Conservation (phyloP, 2,329 filamentous ascomycete species). For the Penicillium paneum region DNA sequence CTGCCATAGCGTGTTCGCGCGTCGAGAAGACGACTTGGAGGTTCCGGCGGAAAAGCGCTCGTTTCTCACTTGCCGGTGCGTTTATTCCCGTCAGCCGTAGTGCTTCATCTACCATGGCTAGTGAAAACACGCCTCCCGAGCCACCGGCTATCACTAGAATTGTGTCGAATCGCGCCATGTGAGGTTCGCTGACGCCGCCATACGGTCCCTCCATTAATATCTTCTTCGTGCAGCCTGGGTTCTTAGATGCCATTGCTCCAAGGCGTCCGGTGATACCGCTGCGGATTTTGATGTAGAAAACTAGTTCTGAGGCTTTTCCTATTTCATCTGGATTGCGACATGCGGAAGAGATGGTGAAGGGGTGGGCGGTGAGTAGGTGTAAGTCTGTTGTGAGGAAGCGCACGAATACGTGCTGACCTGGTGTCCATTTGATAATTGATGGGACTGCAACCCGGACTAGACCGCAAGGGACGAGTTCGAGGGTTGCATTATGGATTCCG, state of each 20-base stretch:
- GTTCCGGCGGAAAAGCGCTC: conserved; percentile 1
- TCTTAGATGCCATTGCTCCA: conserved; percentile 36
- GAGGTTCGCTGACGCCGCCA: conserved; percentile 46
- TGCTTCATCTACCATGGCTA: conserved; percentile 50
- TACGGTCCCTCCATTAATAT: conserved; percentile 59
- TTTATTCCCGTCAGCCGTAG: conserved; percentile 17
- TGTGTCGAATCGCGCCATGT: conserved; percentile 42
- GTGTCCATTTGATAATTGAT: conserved; percentile 46
- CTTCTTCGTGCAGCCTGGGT: conserved; percentile 39
- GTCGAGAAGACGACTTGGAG: conserved; percentile 25
- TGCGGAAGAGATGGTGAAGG: conserved; percentile 55
- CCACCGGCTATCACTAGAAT: conserved; percentile 55
- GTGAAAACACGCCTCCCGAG: conserved; percentile 53
- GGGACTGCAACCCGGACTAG: conserved; percentile 45
- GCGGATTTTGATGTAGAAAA: conserved; percentile 53
- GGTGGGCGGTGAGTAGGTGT: conserved; percentile 48
- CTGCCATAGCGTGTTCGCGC: conserved; percentile 19
- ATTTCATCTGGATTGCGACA: conserved; percentile 27
- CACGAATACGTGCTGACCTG: conserved; percentile 55
- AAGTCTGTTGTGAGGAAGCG: conserved; percentile 47
- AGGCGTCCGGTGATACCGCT: conserved; percentile 50
- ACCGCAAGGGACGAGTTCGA: conserved; percentile 41
- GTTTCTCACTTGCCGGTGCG: neutral
- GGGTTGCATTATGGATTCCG: conserved; percentile 45
- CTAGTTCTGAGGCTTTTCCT: conserved; percentile 38